A percentile compares a stretch with the other conserved stretches of the same genome.
Evolutionary conservation across 176 grass and related monocot species (phyloP).

Genomic region (Neostapfia colusana): DNA sequence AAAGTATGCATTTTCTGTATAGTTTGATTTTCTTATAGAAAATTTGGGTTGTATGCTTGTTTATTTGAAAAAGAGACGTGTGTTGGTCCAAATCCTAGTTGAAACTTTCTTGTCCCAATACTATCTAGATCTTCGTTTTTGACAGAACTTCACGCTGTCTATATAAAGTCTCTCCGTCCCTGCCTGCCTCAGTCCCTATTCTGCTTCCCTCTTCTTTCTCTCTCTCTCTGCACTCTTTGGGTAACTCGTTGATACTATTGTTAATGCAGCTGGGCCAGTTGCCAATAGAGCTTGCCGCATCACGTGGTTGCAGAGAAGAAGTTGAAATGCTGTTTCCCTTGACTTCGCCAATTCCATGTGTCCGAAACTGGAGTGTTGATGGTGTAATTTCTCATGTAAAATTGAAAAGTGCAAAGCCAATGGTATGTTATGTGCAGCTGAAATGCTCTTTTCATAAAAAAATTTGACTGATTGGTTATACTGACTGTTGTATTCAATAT

Average conservation of each 20-base stretch:
- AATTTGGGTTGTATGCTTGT: neutral
- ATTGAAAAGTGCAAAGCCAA: conserved; percentile 24
- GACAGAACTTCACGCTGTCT: too few relatives aligned
- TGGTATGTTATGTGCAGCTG: conserved; percentile 21
- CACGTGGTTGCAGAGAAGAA: conserved; percentile 31
- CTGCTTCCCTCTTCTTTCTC: too few relatives aligned
- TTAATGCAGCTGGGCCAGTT: conserved; percentile 23
- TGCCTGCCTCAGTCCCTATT: too few relatives aligned
- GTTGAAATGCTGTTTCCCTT: conserved; percentile 50
- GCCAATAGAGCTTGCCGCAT: conserved; percentile 41
- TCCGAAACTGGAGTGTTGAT: conserved; percentile 41
- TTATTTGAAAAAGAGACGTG: neutral
- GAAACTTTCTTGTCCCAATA: neutral
- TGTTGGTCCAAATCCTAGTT: neutral
- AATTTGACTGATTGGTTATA: neutral
- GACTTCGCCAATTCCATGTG: conserved; percentile 39
- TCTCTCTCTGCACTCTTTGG: too few relatives aligned
- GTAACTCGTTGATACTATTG: neutral
- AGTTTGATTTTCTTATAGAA: neutral
- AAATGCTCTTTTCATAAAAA: neutral
- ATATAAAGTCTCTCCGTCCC: too few relatives aligned
- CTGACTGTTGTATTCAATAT: neutral
- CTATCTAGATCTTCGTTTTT: too few relatives aligned
- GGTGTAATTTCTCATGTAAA: conserved; percentile 46
- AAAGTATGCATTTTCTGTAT: too few relatives aligned